phyloP scores from a whole-genome alignment of 31 red algal species.

The Odonthalia washingtoniensis region DNA sequence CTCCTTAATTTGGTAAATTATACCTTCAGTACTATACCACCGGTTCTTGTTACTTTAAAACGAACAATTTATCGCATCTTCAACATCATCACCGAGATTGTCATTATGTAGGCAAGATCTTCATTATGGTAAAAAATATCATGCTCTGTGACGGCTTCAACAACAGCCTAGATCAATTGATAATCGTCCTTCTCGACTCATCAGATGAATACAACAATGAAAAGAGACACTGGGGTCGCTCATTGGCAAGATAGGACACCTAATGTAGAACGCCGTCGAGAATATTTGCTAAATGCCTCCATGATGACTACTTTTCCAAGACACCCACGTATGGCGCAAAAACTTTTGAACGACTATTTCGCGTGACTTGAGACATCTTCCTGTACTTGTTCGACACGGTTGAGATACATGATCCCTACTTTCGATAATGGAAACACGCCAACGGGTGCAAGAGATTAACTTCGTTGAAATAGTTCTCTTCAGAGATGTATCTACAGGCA shows the following conservation, averaged over 20 bases:
- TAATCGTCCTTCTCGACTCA: neutral
- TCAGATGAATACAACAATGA: neutral
- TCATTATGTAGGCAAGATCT: neutral
- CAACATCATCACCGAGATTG: neutral
- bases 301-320: neutral
- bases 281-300: neutral
- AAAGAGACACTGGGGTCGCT: neutral
- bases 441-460: conserved; percentile 8
- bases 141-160: too few relatives aligned
- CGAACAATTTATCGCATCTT: neutral
- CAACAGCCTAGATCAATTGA: neutral
- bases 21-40: neutral
- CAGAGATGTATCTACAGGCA: conserved; percentile 30
- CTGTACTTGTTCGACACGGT: neutral
- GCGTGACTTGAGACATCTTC: neutral
- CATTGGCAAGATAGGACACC: neutral
- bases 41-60: neutral
- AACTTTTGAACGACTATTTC: neutral
- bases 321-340: neutral
- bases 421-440: too few relatives aligned
- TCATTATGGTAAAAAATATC: too few relatives aligned
- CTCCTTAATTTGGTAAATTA: neutral
- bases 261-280: neutral
- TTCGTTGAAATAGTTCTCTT: conserved; percentile 14
- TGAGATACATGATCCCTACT: neutral